Base-by-base conservation (phyloP, 75 land plant genomes). In the Ceratopteris richardii region DNA sequence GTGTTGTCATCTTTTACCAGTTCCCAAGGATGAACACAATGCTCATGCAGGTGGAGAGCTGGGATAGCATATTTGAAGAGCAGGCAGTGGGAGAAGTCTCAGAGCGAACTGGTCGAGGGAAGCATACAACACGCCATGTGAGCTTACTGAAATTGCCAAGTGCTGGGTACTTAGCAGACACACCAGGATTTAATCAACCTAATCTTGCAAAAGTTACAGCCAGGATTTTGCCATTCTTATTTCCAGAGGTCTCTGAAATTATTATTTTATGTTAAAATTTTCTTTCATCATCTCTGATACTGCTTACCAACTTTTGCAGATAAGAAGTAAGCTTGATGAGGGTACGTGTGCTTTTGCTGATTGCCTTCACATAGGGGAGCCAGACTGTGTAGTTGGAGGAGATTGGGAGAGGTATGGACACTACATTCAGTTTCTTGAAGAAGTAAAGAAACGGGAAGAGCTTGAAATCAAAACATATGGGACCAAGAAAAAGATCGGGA, bases 121-220 rank as follows among this genome's bases (percentile, higher is more conserved):
- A 87, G 72, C 98, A 94, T 58, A 94, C 91, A 23, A 94, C 98
- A 30, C 77, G 96, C 1, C 78, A 94, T 77, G 98, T 94, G 22
- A 83, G 97, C 19, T 78, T 94, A 44, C 82, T 94, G 52, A 89
- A 81, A 16, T 63, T 94, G 20, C 57, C 91, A 11, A 82, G 62
- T 62, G 90, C 83, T 60, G 98, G 94, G 13, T 80, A 73, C 60
- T 80, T 94, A 30, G 96, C 96, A 29, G 98, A 94, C 69, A 94
- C 91, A 57, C 96, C 98, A 51, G 98, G 98, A 1, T 89, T 94
- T 57, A 94, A 77, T 63, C 93, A 89, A 61, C 98, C 96, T 25
- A 79, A 78, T 73, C 73, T 94, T 67, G 26, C 75, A 60, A 86
- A 77, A 79, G 85, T 86, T 23, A 86, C 83, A 26, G 83, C 72